Evolutionary conservation across 345 rosid genomes (phyloP), one percentile per base, ranked within the genome.

Genomic region (Gossypium stocksii): DNA sequence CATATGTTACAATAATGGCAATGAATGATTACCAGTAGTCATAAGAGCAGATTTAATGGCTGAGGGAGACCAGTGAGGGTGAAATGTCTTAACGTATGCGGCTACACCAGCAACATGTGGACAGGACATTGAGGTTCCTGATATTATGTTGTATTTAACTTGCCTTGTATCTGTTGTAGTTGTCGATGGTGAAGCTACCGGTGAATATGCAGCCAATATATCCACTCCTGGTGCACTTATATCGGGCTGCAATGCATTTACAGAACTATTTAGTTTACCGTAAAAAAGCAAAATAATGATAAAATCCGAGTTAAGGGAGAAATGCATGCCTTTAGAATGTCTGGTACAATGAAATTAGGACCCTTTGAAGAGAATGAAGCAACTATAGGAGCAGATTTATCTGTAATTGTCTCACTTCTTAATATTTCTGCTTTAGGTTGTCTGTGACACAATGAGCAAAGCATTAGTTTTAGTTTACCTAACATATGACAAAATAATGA

Each of bases 191-290:
- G 71, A 22, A 66, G 45, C 71, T 45, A 41, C 0, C 0, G 79
- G 77, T 34, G 83, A 65, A 78, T 64, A 82, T 52, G 82, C 86
- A 19, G 88, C 86, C 67, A 85, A 70, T 54, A 79, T 81, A 51
- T 83, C 76, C 59, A 77, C 84, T 17, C 83, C 83, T 7, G 86
- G 88, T 59, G 84, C 86, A 3, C 74, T 81, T 73, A 85, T 63
- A 77, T 85, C 83, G 0, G 84, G 88, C 88, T 82, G 82, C 68
- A 82, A 85, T 0, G 57, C n/a, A 23, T 14, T 15, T 29, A 46
- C 43, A 58, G 10, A 0, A 22, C 52, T 13, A 22, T 15, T 27
- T 27, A 5, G 4, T 45, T 45, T 45, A 45, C 48, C 9, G 0
- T 9, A 8, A 8, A 7, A 45, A 45, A 11, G 48, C 13, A 11